Base-by-base conservation (phyloP, 768 basidiomycete species). In the Mycena leptocephala region DNA sequence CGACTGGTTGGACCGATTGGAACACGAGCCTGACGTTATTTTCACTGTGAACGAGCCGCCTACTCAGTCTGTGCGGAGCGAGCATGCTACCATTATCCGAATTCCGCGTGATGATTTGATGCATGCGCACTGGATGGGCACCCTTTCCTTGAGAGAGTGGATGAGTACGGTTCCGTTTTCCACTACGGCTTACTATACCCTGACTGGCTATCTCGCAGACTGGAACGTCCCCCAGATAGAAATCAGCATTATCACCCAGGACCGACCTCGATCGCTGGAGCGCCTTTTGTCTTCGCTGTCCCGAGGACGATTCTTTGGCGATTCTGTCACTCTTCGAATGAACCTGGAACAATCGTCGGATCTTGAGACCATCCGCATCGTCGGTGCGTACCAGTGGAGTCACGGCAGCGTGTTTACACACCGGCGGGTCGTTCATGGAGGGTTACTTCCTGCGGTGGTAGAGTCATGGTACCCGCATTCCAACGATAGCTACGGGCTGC, bases 401-500 rank as follows among this genome's bases (percentile, higher is more conserved):
- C 88, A 92, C 76, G 95, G 95, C 7, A 78, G 83, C 43, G 77
- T 92, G 9, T 90, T 89, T 72, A 79, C 95, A 9, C 92, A 95
- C 68, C 95, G 93, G 79, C 91, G 96, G 30, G 88, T 96, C 70
- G 84, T 95, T n/a, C 93, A 93, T 72, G 96, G 92, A 2, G 96
- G 96, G 5, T 87, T 97, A 24, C 90, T 97, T 68, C 89, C 95
- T 3, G 95, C 96, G 8, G 92, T 97, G 18, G 94, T 96, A 18
- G 96, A 97, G 84, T 95, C 95, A 6, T 97, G 96, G 96, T 97
- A 95, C 81, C 96, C 96, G 6, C 84, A 86, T 30, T 88, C 89
- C 35, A 89, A 95, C 74, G 85, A 97, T 78, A 90, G 92, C 2
- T 96, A 96, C 81, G 96, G 94, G 9, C 81, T 97, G 24, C 84